Conservation (phyloP, 345 rosid genomes). For the Cardamine occulta region DNA sequence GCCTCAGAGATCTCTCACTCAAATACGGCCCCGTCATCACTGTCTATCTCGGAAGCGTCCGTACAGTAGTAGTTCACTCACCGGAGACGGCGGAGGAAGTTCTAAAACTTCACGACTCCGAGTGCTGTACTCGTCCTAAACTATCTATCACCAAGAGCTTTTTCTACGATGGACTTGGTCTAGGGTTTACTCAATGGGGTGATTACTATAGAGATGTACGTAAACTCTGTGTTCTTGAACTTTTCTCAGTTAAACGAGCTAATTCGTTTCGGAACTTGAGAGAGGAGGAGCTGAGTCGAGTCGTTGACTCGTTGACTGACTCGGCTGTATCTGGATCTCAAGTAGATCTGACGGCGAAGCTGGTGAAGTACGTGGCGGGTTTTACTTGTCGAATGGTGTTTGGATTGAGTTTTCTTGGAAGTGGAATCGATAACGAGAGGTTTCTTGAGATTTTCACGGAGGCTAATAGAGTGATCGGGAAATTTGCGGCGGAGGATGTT, state of each 20-base stretch:
- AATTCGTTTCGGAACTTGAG: conserved; percentile 49
- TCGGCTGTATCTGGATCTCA: conserved; percentile 34
- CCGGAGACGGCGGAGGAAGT: conserved; percentile 54
- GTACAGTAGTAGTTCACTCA: conserved; percentile 54
- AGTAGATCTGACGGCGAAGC: conserved; percentile 41
- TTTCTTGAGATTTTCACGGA: conserved; percentile 35
- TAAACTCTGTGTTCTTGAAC: conserved; percentile 48
- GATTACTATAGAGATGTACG: conserved; percentile 45
- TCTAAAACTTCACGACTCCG: conserved; percentile 46
- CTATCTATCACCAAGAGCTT: conserved; percentile 40
- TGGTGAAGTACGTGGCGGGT: conserved; percentile 37
- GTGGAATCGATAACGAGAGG: conserved; percentile 39
- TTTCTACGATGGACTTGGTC: conserved; percentile 45
- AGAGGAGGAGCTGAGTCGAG: conserved; percentile 47
- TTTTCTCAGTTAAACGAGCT: conserved; percentile 50
- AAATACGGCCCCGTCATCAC: conserved; percentile 58
- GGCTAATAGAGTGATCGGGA: conserved; percentile 39
- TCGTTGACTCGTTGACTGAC: conserved; percentile 35
- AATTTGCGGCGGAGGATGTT: conserved; percentile 44
- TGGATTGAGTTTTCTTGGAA: conserved; percentile 38
- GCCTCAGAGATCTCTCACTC: conserved; percentile 47
- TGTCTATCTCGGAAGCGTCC: conserved; percentile 52
- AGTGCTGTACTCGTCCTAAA: conserved; percentile 50
- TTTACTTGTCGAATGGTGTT: conserved; percentile 44
- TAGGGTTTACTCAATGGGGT: conserved; percentile 51